Evolutionary conservation across 2,329 filamentous ascomycete species (phyloP), one percentile per base, ranked within the genome.

Genomic region (Keithomyces neogunnii): DNA sequence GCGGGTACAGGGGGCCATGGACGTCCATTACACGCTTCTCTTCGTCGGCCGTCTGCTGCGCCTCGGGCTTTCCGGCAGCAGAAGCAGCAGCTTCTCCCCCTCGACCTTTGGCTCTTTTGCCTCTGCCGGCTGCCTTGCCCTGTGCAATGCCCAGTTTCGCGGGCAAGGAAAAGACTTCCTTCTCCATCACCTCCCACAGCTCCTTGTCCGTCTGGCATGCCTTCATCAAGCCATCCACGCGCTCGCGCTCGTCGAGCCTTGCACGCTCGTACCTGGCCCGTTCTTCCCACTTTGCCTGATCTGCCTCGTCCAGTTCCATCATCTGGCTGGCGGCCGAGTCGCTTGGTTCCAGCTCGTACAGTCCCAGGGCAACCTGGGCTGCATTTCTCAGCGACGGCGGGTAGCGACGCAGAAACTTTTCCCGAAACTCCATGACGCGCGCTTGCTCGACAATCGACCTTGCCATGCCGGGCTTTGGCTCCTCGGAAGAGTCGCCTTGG

Each of bases 181-280:
- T 63, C 54, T 88, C 80, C 62, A 91, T 72, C 3, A 85, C 66
- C 5, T 79, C 64, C 85, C 86, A 90, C 8, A 89, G 70, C 48
- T 81, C 78, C 26, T 75, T 67, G 58, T 91, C 87, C 0, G 80
- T 80, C 52, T 69, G 58, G 19, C 82, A 82, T 2, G 59, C 63
- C 9, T 70, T 66, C 69, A 91, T 77, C 39, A 79, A 60, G 5
- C 58, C 55, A 55, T 80, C 75, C 7, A 89, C 73, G 8, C 79
- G 70, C 30, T 61, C 57, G 45, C 74, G 71, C 61, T 85, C 81
- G 5, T 68, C 57, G 8, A 66, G 61, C 8, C 75, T 68, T 31
- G 68, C 62, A 2, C 62, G 60, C 46, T 74, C 70, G 28, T 71
- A 62, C 6, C 53, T 57, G 2, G 53, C 56, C 48, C 64, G 60